These are phyloP conservation scores for Psilocybe cubensis DNA, from an alignment of 768 basidiomycete genomes.

Conservation along the genomic window DNA sequence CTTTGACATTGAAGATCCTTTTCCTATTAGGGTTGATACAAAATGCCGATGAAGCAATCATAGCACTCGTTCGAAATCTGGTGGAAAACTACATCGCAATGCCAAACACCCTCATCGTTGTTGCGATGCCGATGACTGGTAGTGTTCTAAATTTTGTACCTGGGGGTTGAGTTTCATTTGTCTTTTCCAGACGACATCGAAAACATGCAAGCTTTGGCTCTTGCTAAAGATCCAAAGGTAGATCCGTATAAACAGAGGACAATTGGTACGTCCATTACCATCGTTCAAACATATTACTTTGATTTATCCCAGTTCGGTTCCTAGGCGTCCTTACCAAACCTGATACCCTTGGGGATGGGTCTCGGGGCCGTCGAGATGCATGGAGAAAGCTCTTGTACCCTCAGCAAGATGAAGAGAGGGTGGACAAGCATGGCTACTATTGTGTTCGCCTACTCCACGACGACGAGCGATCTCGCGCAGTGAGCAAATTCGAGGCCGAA, in stretches of 20 bases:
- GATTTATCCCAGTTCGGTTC: neutral
- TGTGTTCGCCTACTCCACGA: constrained; percentile 71
- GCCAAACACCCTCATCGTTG: constrained; percentile 63
- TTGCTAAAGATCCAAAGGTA: constrained; percentile 56
- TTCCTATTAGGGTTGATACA: neutral
- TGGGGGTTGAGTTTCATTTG: neutral
- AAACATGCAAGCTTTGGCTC: constrained; percentile 58
- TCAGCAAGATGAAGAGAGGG: constrained; percentile 31
- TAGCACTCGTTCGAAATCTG: constrained; percentile 50
- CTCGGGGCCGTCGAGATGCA: constrained; percentile 36
- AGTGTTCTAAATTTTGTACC: neutral
- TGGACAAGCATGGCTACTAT: constrained; percentile 66
- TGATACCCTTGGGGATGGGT: constrained; percentile 52
- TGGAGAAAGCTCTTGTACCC: constrained; percentile 63
- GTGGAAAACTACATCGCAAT: constrained; percentile 49
- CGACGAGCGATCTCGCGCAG: constrained; percentile 42
- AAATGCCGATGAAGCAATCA: constrained; percentile 5
- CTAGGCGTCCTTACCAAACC: constrained; percentile 75
- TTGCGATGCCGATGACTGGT: constrained; percentile 72
- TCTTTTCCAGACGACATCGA: constrained; percentile 61
- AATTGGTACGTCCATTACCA: constrained; percentile 48
- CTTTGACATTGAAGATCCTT: neutral
- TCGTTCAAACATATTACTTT: neutral
- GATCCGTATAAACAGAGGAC: constrained; percentile 62
- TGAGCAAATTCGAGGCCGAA: constrained; percentile 41